Evolutionary conservation across 2,329 filamentous ascomycete species (phyloP).

Genomic region (Aspergillus candidus): DNA sequence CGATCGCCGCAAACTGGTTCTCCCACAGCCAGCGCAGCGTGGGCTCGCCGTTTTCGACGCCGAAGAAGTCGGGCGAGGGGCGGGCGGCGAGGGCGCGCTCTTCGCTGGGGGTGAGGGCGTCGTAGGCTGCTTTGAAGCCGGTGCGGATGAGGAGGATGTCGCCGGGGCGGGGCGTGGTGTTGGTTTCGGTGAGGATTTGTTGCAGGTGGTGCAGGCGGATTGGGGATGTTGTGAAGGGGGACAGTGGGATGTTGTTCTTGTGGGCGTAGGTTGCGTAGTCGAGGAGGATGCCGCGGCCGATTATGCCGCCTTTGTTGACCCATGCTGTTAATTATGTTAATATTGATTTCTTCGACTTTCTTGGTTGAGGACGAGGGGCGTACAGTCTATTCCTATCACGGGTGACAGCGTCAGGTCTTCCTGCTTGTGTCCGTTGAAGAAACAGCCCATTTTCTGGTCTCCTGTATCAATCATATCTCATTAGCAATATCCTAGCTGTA

Average conservation of each 20-base stretch:
- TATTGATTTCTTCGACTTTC: background rate
- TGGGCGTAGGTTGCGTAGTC: slow-evolving; percentile 43
- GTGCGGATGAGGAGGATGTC: slow-evolving; percentile 55
- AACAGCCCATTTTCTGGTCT: slow-evolving; percentile 38
- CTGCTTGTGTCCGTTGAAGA: slow-evolving; percentile 39
- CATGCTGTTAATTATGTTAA: slow-evolving; percentile 21
- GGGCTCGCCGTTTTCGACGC: slow-evolving; percentile 45
- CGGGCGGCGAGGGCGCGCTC: slow-evolving; percentile 31
- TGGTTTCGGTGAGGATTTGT: slow-evolving; percentile 40
- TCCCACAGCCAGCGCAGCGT: slow-evolving; percentile 56
- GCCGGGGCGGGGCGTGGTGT: slow-evolving; percentile 38
- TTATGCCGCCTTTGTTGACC: slow-evolving; percentile 36
- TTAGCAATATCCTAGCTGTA: background rate
- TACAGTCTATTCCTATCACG: slow-evolving; percentile 39
- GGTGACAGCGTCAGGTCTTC: slow-evolving; percentile 31
- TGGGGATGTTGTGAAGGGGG: slow-evolving; percentile 35
- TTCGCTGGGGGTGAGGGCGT: slow-evolving; percentile 32
- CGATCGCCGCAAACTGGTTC: slow-evolving; percentile 50
- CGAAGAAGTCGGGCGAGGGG: slow-evolving; percentile 26
- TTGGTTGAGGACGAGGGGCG: background rate
- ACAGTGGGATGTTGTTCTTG: slow-evolving; percentile 30
- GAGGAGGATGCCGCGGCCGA: slow-evolving; percentile 45
- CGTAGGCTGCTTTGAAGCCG: slow-evolving; percentile 46
- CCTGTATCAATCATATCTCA: slow-evolving; percentile 18
- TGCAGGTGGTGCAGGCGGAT: slow-evolving; percentile 44